These are phyloP conservation scores for Aureobasidium namibiae DNA, from an alignment of 2,329 filamentous ascomycete genomes.

Conservation along the genomic window DNA sequence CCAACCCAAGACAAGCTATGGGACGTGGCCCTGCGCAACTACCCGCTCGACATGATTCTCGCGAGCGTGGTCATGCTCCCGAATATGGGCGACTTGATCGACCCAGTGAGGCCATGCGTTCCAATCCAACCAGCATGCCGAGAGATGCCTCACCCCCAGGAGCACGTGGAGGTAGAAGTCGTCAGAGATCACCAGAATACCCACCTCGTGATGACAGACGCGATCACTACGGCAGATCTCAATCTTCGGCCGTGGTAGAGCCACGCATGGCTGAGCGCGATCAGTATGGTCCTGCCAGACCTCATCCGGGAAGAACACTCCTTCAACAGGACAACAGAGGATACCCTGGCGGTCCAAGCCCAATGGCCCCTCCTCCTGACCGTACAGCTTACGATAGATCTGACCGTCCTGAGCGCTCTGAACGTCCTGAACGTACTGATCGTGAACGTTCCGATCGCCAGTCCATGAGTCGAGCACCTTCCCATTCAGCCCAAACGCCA, in stretches of 20 bases:
- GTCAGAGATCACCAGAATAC: slow-evolving; percentile 32
- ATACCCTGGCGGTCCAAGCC: background rate
- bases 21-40: background rate
- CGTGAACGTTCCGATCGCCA: slow-evolving; percentile 11
- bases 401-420: background rate
- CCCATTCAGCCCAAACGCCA: background rate
- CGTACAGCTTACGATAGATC: background rate
- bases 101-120: slow-evolving; percentile 25
- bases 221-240: slow-evolving; percentile 9
- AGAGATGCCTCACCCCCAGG: slow-evolving; percentile 33
- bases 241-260: background rate
- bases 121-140: slow-evolving; percentile 18
- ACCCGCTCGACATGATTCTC: slow-evolving; percentile 20
- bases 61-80: slow-evolving; percentile 26
- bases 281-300: slow-evolving; percentile 2
- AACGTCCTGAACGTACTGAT: background rate
- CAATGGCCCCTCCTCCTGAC: slow-evolving; percentile 8
- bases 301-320: slow-evolving; percentile 2
- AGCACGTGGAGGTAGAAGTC: slow-evolving; percentile 23
- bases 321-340: slow-evolving; percentile 11
- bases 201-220: slow-evolving; percentile 22
- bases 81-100: slow-evolving; percentile 38
- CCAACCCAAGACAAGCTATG: slow-evolving; percentile 33
- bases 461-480: background rate
- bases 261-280: slow-evolving; percentile 1